A percentile compares a stretch with the other conserved stretches of the same genome.
phyloP scores from a whole-genome alignment of 1,284 basidiomycete genomes.

The Chiua sp. region DNA sequence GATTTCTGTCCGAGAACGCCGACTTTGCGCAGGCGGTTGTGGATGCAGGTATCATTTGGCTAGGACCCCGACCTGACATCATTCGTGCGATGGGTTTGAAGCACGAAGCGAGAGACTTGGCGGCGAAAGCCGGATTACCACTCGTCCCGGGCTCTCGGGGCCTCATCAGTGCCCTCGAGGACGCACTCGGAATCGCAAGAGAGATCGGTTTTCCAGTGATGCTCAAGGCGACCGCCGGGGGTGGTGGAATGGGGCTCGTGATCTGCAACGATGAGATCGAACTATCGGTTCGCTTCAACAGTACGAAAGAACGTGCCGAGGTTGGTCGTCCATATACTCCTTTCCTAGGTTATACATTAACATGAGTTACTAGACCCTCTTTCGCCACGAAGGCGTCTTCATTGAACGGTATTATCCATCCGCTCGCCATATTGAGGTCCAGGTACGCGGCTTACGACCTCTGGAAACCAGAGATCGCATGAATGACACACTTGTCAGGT shows the following conservation, averaged over 20 bases:
- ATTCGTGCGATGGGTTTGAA: conserved; percentile 68
- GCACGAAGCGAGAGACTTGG: conserved; percentile 61
- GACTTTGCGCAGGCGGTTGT: conserved; percentile 57
- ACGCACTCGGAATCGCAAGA: conserved; percentile 48
- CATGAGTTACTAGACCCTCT: conserved; percentile 46
- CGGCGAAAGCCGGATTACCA: conserved; percentile 52
- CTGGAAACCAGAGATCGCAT: not conserved
- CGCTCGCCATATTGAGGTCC: conserved; percentile 70
- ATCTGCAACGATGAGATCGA: conserved; percentile 55
- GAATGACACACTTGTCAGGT: conserved; percentile 42
- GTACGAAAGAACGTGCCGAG: conserved; percentile 51
- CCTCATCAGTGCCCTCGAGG: conserved; percentile 47
- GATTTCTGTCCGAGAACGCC: conserved; percentile 72
- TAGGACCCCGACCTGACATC: conserved; percentile 61
- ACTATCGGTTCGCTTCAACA: conserved; percentile 43
- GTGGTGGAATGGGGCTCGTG: conserved; percentile 74
- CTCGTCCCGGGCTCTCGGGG: conserved; percentile 65
- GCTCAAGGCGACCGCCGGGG: conserved; percentile 74
- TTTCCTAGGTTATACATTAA: not conserved
- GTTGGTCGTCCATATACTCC: conserved; percentile 33
- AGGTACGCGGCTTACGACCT: conserved; percentile 44
- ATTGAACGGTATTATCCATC: conserved; percentile 64
- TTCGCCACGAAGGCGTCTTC: conserved; percentile 61
- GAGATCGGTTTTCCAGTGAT: conserved; percentile 66
- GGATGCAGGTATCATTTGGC: conserved; percentile 58